phyloP scores from a whole-genome alignment of 306 rosid genomes.

The Begonia loranthoides region DNA sequence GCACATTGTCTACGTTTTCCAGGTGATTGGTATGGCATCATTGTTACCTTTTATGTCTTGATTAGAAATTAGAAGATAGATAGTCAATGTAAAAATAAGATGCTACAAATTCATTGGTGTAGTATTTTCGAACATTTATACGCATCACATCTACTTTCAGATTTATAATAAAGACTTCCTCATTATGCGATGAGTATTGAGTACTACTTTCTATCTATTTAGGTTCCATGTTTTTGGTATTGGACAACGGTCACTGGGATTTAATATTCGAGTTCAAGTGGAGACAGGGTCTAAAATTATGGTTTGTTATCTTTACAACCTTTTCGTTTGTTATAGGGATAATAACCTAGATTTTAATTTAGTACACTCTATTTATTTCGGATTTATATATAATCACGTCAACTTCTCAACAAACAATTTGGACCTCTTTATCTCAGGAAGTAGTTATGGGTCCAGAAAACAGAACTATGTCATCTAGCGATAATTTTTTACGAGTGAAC shows the following conservation, averaged over 20 bases:
- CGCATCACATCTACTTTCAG: too few relatives aligned
- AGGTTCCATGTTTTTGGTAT: conserved; percentile 93
- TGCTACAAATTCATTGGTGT: neutral
- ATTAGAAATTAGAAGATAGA: neutral
- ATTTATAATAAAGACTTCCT: too few relatives aligned
- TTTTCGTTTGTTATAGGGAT: neutral
- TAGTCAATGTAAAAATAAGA: too few relatives aligned
- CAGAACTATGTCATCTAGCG: conserved; percentile 50
- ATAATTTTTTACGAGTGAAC: conserved; percentile 64
- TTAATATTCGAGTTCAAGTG: conserved; percentile 68
- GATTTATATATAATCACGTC: too few relatives aligned
- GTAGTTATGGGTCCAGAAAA: conserved; percentile 78
- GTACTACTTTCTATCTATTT: conserved; percentile 8
- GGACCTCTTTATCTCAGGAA: too few relatives aligned
- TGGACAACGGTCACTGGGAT: conserved; percentile 71
- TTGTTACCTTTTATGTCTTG: too few relatives aligned
- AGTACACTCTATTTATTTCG: too few relatives aligned
- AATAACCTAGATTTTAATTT: too few relatives aligned
- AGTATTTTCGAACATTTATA: too few relatives aligned
- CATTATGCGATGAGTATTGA: neutral
- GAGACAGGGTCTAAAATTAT: conserved; percentile 67
- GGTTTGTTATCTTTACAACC: conserved; percentile 32
- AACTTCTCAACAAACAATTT: too few relatives aligned
- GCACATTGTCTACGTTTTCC: conserved; percentile 94
- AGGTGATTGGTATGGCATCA: conserved; percentile 61